A percentile compares a stretch with the other conserved stretches of the same genome.
Conservation (phyloP, 345 rosid genomes). For the Erodium maritimum region DNA sequence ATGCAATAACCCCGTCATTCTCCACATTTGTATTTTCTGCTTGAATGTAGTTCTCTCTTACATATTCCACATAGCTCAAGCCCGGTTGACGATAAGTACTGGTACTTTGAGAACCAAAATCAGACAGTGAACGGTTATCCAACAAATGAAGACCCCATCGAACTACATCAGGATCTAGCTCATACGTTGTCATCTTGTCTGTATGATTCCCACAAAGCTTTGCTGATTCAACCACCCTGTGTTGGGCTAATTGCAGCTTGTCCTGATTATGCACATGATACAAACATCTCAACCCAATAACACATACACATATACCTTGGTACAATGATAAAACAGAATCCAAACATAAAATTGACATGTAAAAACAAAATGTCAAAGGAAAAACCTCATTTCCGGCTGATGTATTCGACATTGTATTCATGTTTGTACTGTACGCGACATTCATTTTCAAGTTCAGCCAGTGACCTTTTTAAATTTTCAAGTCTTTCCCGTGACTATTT, state of each 20-base stretch:
- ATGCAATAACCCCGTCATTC: slow-evolving; percentile 70
- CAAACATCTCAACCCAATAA: background rate
- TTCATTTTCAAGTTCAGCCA: too few species aligned
- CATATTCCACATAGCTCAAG: slow-evolving; percentile 31
- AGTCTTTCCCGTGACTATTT: too few species aligned
- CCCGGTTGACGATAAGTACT: slow-evolving; percentile 38
- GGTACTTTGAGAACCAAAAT: slow-evolving; percentile 35
- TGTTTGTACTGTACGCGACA: too few species aligned
- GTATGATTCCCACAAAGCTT: background rate
- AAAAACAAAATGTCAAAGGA: too few species aligned
- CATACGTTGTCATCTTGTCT: slow-evolving; percentile 21
- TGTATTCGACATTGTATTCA: too few species aligned
- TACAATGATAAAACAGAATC: background rate
- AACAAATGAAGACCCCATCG: slow-evolving; percentile 73
- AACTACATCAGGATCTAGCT: slow-evolving; percentile 59
- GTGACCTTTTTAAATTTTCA: too few species aligned
- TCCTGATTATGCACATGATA: background rate
- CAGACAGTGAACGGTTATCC: slow-evolving; percentile 42
- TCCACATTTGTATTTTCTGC: slow-evolving; percentile 30
- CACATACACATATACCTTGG: background rate
- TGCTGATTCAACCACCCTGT: slow-evolving; percentile 34
- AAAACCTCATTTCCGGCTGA: too few species aligned
- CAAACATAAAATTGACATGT: too few species aligned
- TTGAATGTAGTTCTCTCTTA: slow-evolving; percentile 43
- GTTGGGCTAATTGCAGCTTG: background rate